phyloP scores from a whole-genome alignment of 2,329 filamentous ascomycete genomes.

The Cordyceps cicadae region DNA sequence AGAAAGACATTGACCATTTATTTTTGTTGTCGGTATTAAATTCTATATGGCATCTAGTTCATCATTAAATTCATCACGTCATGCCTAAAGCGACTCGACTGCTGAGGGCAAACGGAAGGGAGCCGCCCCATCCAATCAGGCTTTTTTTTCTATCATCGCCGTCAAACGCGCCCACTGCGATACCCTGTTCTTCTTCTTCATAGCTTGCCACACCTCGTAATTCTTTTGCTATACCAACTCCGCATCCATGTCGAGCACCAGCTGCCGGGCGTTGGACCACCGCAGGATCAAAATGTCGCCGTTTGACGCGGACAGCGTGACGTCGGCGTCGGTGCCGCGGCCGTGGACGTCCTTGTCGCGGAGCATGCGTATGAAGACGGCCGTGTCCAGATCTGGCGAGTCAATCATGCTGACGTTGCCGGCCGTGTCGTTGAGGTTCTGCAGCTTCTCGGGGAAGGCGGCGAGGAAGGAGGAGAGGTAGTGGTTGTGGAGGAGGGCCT shows the following conservation, averaged over 20 bases:
- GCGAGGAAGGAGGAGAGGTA: constrained; percentile 78
- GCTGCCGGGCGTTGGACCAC: constrained; percentile 63
- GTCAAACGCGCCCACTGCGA: neutral
- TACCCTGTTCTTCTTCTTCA: neutral
- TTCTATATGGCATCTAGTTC: neutral
- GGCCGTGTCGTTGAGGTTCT: constrained; percentile 81
- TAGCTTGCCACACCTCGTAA: neutral
- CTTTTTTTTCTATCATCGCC: neutral
- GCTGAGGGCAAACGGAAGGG: neutral
- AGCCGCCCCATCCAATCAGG: neutral
- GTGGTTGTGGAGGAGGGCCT: constrained; percentile 74
- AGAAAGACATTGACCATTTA: neutral
- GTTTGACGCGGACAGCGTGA: constrained; percentile 47
- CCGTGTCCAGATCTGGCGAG: constrained; percentile 69
- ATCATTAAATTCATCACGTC: neutral
- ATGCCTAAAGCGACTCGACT: neutral
- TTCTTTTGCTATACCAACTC: constrained; percentile 44
- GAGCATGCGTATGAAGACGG: constrained; percentile 75
- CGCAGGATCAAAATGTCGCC: constrained; percentile 61
- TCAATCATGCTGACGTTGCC: constrained; percentile 92
- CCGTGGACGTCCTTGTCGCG: constrained; percentile 51
- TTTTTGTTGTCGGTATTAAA: neutral
- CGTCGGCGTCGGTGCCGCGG: constrained; percentile 56
- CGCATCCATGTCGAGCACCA: constrained; percentile 47
- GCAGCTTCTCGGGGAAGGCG: constrained; percentile 69